A percentile compares a stretch with the other conserved stretches of the same genome.
phyloP scores from a whole-genome alignment of 2,329 filamentous ascomycete genomes.

The Cyclaneusma minus region DNA sequence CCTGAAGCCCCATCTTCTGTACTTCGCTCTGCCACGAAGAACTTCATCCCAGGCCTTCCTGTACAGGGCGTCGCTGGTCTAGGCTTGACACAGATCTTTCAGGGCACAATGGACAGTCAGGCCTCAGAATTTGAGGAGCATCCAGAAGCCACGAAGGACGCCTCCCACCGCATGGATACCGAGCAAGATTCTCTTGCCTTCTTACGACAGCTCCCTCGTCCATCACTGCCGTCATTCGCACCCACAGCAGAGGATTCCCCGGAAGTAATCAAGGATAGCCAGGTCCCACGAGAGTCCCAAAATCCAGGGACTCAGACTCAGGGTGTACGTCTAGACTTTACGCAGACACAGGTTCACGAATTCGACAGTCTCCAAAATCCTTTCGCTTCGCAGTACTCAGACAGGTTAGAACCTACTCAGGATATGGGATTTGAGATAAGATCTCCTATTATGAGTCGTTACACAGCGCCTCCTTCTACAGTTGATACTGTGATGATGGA shows the following conservation, averaged over 20 bases:
- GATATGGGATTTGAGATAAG: constrained; percentile 62
- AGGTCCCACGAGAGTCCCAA: constrained; percentile 26
- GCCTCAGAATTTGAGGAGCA: constrained; percentile 17
- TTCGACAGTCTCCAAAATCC: constrained; percentile 36
- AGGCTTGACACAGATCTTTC: constrained; percentile 80
- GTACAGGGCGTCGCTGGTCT: constrained; percentile 46
- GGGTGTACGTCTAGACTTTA: constrained; percentile 37
- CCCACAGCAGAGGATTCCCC: constrained; percentile 23
- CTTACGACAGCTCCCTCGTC: constrained; percentile 32
- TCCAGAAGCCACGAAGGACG: constrained; percentile 2
- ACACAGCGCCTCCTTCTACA: constrained; percentile 49
- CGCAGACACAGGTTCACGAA: constrained; percentile 43
- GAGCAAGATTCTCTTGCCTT: constrained; percentile 30
- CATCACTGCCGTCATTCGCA: constrained; percentile 28
- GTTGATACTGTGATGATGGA: constrained; percentile 49
- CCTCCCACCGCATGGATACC: constrained; percentile 9
- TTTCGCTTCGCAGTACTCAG: constrained; percentile 44
- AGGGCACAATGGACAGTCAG: constrained; percentile 61
- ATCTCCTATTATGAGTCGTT: constrained; percentile 55
- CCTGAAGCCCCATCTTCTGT: constrained; percentile 42
- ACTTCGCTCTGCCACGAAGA: constrained; percentile 52
- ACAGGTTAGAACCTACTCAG: constrained; percentile 63
- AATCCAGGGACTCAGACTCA: constrained; percentile 16
- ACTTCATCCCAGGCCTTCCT: constrained; percentile 53
- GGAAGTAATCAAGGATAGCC: constrained; percentile 32